Conservation (phyloP, 2,329 filamentous ascomycete species). For the Parasarocladium wereldwijsianum region DNA sequence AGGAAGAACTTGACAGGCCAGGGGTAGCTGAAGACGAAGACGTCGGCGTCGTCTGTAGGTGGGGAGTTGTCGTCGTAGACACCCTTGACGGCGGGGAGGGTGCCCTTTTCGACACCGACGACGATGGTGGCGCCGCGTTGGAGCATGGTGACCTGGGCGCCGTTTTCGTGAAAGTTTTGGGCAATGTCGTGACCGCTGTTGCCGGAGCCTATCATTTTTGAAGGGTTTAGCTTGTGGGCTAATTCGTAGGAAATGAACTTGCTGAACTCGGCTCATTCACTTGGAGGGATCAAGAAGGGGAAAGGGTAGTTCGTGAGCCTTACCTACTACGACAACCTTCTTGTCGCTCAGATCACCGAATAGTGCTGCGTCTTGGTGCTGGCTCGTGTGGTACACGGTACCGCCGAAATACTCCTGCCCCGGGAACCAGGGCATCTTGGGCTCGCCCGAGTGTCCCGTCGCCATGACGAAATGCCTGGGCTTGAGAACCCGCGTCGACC, state of each 20-base stretch:
- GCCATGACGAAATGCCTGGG: slow-evolving; percentile 51
- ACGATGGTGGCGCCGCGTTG: slow-evolving; percentile 46
- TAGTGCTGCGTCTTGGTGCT: slow-evolving; percentile 22
- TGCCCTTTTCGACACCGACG: slow-evolving; percentile 31
- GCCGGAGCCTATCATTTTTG: too few relatives aligned
- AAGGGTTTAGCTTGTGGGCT: too few relatives aligned
- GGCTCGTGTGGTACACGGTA: slow-evolving; percentile 24
- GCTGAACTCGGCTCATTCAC: too few relatives aligned
- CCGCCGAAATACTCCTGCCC: slow-evolving; percentile 44
- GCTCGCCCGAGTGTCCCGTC: slow-evolving; percentile 55
- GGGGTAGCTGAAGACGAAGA: slow-evolving; percentile 40
- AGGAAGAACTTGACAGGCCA: slow-evolving; percentile 30
- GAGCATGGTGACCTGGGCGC: slow-evolving; percentile 53
- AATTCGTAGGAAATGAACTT: too few relatives aligned
- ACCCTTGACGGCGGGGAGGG: slow-evolving; percentile 34
- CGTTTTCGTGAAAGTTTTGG: slow-evolving; percentile 51
- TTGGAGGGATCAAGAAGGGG: too few relatives aligned
- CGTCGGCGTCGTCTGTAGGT: slow-evolving; percentile 49
- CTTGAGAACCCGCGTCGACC: slow-evolving; percentile 32
- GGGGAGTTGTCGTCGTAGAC: slow-evolving; percentile 38
- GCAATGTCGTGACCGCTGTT: slow-evolving; percentile 57
- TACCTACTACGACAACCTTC: slow-evolving; percentile 51
- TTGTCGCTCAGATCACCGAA: slow-evolving; percentile 22
- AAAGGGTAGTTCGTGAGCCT: too few relatives aligned
- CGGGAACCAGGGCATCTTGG: slow-evolving; percentile 41